A percentile compares a stretch with the other conserved stretches of the same genome.
phyloP scores from a whole-genome alignment of 176 grass and related monocot species.

The Lolium perenne region DNA sequence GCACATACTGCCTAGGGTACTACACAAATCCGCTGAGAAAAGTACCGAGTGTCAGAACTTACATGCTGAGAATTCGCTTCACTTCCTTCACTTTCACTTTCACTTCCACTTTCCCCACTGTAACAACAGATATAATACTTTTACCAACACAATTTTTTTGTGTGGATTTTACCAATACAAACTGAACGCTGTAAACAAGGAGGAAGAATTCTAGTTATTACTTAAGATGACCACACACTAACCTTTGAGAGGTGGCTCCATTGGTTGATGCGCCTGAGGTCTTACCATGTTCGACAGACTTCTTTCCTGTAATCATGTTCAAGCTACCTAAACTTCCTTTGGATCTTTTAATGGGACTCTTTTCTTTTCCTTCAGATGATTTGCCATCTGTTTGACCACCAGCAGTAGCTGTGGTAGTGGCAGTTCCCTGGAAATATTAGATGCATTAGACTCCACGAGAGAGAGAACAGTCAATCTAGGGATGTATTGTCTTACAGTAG shows the following conservation, averaged over 20 bases:
- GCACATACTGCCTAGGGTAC: background rate
- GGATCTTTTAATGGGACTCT: constrained; percentile 77
- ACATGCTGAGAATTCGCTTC: constrained; percentile 93
- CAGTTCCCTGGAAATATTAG: constrained; percentile 59
- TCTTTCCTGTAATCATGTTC: constrained; percentile 91
- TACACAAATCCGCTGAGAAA: background rate
- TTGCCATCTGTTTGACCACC: constrained; percentile 70
- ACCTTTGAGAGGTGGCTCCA: constrained; percentile 77
- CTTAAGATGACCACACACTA: constrained; percentile 37
- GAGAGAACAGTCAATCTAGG: constrained; percentile 8
- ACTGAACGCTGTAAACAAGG: background rate
- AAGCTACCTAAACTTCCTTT: constrained; percentile 98
- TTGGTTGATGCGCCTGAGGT: constrained; percentile 75
- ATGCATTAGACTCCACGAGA: constrained; percentile 48
- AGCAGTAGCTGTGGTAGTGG: constrained; percentile 18
- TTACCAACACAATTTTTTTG: background rate
- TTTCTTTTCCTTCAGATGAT: constrained; percentile 81
- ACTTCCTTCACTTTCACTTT: constrained; percentile 87
- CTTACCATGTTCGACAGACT: constrained; percentile 61
- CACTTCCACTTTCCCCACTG: constrained; percentile 86
- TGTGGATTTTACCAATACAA: constrained; percentile 33
- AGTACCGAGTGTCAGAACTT: constrained; percentile 32
- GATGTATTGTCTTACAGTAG: constrained; percentile 64
- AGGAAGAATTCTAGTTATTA: constrained; percentile 28
- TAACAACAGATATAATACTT: constrained; percentile 51